Base-by-base conservation (phyloP, 2,329 filamentous ascomycete species). In the Tympanopsis confertula region DNA sequence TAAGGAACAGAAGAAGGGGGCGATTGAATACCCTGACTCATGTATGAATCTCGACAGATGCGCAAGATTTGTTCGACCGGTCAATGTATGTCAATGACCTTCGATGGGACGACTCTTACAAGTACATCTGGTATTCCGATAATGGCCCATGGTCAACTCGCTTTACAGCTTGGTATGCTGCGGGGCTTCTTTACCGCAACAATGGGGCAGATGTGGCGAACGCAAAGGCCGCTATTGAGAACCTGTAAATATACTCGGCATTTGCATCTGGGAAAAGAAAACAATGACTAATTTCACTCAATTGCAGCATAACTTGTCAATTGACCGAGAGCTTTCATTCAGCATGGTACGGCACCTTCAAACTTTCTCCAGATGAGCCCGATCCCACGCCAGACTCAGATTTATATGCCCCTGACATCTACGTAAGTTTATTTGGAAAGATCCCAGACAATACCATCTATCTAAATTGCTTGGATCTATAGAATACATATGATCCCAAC, bases 151-250 rank as follows among this genome's bases (percentile, higher is more conserved):
- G 61, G 57, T 61, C 55, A 3, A 49, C 56, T 22, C 53, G 62
- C 7, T 66, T 66, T 36, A 65, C 61, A 1, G 57, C 59, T 0
- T 63, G 61, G 61, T 63, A 64, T 35, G 46, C 57, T 3, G 48
- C 57, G 0, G 61, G 60, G 1, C 41, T 64, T 13, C 39, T 62
- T 19, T 45, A 58, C 29, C 53, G 59, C 3, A 55, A 56, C 28
- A 35, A 56, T 36, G 55, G 55, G 13, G 39, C 53, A 30, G 58
- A 61, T 39, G 46, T 57, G 1, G 44, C 49, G n/a, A 54, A 57
- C 4, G 58, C 56, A 4, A 56, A 53, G 35, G 50, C 50, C 2
- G 54, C 56, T 0, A 50, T 61, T 14, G 49, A 54, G 38, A 58
- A 53, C 19, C 45, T 57, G 55, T 58, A 43, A 45, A 53, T 39